A percentile compares a stretch with the other conserved stretches of the same genome.
Evolutionary conservation across 129 eudicot genomes (phyloP).

Genomic region (Heracleum sosnowskyi): DNA sequence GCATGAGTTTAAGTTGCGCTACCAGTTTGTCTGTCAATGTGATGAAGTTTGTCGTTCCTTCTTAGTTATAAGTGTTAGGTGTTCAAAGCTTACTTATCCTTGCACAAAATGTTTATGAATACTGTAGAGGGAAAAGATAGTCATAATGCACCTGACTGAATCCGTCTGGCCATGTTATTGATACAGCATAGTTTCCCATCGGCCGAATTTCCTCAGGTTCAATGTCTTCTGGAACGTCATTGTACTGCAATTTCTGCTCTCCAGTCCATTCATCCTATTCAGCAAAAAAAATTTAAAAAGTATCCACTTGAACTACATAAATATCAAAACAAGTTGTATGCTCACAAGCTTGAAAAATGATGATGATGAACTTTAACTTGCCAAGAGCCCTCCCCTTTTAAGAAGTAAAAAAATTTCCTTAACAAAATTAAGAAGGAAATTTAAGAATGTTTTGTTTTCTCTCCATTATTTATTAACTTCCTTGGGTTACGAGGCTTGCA

Average conservation of each 20-base stretch:
- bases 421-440: not conserved
- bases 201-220: constrained; percentile 97
- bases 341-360: not conserved
- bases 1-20: not conserved
- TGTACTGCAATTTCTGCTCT: constrained; percentile 72
- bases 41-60: not conserved
- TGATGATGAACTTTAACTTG: not conserved
- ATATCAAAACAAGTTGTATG: not conserved
- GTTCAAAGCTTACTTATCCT: not conserved
- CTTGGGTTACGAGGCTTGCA: not conserved
- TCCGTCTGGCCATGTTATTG: constrained; percentile 98
- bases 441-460: not conserved
- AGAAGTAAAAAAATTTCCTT: constrained; percentile 4
- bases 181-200: constrained; percentile 97
- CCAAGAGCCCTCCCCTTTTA: not conserved
- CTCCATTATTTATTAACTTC: not conserved
- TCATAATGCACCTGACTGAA: constrained; percentile 61
- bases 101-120: not conserved
- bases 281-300: not conserved
- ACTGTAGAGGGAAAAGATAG: not conserved
- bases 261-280: constrained; percentile 93
- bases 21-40: not conserved
- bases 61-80: not conserved
- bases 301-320: not conserved
- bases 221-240: constrained; percentile 83